These are phyloP conservation scores for Pholiota conissans DNA, from an alignment of 768 basidiomycete genomes.

Conservation along the genomic window DNA sequence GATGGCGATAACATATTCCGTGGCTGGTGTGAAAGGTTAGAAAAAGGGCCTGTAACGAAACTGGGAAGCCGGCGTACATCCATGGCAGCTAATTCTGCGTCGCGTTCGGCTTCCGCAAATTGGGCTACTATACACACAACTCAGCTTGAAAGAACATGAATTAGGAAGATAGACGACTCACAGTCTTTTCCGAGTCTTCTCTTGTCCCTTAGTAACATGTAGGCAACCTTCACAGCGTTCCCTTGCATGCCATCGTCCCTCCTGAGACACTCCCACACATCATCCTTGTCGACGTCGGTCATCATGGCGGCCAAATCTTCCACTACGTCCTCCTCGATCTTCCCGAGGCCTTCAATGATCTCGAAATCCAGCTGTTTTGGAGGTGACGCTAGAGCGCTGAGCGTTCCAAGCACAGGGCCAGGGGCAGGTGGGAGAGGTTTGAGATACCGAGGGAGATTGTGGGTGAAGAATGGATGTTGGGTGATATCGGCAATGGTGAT, in stretches of 20 bases:
- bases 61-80: conserved; percentile 55
- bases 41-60: not conserved
- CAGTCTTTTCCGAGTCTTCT: conserved; percentile 79
- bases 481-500: conserved; percentile 93
- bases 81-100: conserved; percentile 76
- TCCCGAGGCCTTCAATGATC: conserved; percentile 88
- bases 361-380: conserved; percentile 74
- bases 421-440: conserved; percentile 76
- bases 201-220: conserved; percentile 91
- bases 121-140: conserved; percentile 52
- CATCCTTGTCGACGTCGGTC: conserved; percentile 74
- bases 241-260: conserved; percentile 83
- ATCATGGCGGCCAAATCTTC: conserved; percentile 76
- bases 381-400: conserved; percentile 71
- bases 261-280: conserved; percentile 84
- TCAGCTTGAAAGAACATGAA: not conserved
- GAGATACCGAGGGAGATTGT: conserved; percentile 85
- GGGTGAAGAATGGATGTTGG: conserved; percentile 86
- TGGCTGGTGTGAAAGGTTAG: conserved; percentile 50
- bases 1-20: conserved; percentile 68
- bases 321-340: conserved; percentile 90
- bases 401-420: conserved; percentile 73
- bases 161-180: conserved; percentile 40
- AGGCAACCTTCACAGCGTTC: conserved; percentile 95
- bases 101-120: conserved; percentile 84